Percentiles rank a stretch among this genome's conserved stretches.
phyloP scores from a whole-genome alignment of 768 basidiomycete genomes.

The Boletus fagicola region DNA sequence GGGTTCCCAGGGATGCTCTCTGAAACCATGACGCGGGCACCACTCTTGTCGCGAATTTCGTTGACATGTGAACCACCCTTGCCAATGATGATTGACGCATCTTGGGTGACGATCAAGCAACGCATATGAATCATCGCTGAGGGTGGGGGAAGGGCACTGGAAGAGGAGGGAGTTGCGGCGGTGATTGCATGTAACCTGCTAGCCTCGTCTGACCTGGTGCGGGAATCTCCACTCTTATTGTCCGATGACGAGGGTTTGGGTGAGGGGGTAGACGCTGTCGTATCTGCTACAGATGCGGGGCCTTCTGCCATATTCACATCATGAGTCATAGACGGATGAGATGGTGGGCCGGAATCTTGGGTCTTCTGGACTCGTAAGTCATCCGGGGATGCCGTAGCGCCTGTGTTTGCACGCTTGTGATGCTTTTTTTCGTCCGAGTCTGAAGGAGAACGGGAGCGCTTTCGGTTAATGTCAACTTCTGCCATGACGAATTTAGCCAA shows the following conservation, averaged over 20 bases:
- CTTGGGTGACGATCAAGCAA: constrained; percentile 97
- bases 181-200: constrained; percentile 46
- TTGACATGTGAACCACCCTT: constrained; percentile 95
- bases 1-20: constrained; percentile 99
- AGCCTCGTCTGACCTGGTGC: constrained; percentile 35
- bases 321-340: constrained; percentile 39
- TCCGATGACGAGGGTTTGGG: constrained; percentile 45
- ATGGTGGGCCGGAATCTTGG: constrained; percentile 43
- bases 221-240: constrained; percentile 42
- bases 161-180: constrained; percentile 49
- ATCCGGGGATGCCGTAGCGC: constrained; percentile 61
- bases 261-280: constrained; percentile 57
- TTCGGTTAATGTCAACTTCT: constrained; percentile 83
- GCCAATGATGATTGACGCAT: constrained; percentile 98
- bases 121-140: constrained; percentile 94
- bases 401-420: constrained; percentile 82
- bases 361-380: constrained; percentile 50
- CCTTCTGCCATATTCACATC: constrained; percentile 68
- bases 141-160: constrained; percentile 49
- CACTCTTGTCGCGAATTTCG: constrained; percentile 97
- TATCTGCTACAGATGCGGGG: constrained; percentile 38
- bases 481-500: constrained; percentile 70
- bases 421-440: constrained; percentile 77
- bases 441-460: constrained; percentile 84
- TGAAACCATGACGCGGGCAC: constrained; percentile 93